Base-by-base conservation (phyloP, 2,329 filamentous ascomycete genomes). In the Alternaria alternata region DNA sequence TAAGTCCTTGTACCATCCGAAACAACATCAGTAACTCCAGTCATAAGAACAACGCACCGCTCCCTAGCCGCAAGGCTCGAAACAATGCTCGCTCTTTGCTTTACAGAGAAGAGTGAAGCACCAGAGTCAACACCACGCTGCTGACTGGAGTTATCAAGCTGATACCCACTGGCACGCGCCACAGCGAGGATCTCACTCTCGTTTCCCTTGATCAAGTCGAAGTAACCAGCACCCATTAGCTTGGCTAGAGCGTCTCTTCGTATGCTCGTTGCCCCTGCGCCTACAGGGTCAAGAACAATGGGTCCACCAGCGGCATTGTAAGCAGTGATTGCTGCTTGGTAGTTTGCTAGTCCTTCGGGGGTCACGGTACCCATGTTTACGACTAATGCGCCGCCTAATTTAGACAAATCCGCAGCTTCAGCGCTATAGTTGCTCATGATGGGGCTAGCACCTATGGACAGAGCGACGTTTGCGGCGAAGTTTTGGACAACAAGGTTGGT, bases 401-500 rank as follows among this genome's bases (percentile, higher is more conserved):
- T 85, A 12, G 91, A 89, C n/a, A 98, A 85, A 72, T 97, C 94
- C 7, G 81, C 76, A 0, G 93, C 93, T 82, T 98, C 94, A 51
- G 89, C 87, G 26, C 89, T 91, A 71, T 94, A 91, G 77, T 92
- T 94, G 7, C 93, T 89, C 94, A 98, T 98, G 78, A 97, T 97
- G 39, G 94, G 94, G 20, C 91, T 95, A 12, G 91, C 91, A 36
- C 94, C 94, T 53, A 96, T 85, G 34, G 90, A 88, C 16, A 97
- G 85, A 39, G 92, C 93, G 3, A 97, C 90, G 73, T 96, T 97
- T 53, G 95, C 94, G 16, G 94, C 92, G 72, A 98, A 91, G 80
- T 97, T 97, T 73, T 97, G 93, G 22, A 97, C 94, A 0, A 98
- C 94, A 53, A 94, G 85, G 76, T 98, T 98, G 54, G 95, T 98